phyloP scores from a whole-genome alignment of 2,329 filamentous ascomycete species.

The Epicoccum nigrum region DNA sequence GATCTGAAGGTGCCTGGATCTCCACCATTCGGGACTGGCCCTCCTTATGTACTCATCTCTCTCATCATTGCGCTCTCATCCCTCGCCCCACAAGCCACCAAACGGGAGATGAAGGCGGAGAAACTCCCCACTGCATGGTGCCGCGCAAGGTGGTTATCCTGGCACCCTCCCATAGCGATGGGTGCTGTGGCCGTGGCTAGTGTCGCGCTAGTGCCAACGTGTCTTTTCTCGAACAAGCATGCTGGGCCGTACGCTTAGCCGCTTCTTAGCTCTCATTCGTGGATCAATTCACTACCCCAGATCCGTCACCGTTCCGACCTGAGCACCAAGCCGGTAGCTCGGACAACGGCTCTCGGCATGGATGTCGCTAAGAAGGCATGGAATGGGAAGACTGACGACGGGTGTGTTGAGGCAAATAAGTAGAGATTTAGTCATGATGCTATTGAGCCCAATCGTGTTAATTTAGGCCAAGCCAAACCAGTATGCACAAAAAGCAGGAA shows the following conservation, averaged over 20 bases:
- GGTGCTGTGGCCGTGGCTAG: not conserved
- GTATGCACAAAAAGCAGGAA: too few species aligned
- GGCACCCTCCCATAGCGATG: not conserved
- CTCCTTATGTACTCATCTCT: slow-evolving; percentile 7
- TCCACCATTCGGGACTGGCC: not conserved
- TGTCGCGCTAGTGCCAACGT: slow-evolving; percentile 1
- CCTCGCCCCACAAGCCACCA: not conserved
- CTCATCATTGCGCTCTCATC: not conserved
- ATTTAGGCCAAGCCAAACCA: too few species aligned
- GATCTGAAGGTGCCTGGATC: not conserved
- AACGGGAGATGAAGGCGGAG: slow-evolving; percentile 14
- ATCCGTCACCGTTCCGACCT: slow-evolving; percentile 1
- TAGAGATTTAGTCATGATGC: too few species aligned
- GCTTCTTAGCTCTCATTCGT: not conserved
- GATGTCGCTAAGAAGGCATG: too few species aligned
- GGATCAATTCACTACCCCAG: slow-evolving; percentile 5
- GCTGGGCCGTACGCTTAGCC: slow-evolving; percentile 4
- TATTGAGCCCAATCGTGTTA: too few species aligned
- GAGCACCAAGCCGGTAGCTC: slow-evolving; percentile 6
- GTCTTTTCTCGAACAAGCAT: slow-evolving; percentile 2
- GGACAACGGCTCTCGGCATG: not conserved
- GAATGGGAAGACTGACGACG: too few species aligned
- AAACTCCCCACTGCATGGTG: slow-evolving; percentile 5
- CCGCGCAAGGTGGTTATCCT: not conserved
- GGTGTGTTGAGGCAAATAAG: too few species aligned